These are phyloP conservation scores for Malus fusca DNA, from an alignment of 306 rosid species.

Conservation along the genomic window DNA sequence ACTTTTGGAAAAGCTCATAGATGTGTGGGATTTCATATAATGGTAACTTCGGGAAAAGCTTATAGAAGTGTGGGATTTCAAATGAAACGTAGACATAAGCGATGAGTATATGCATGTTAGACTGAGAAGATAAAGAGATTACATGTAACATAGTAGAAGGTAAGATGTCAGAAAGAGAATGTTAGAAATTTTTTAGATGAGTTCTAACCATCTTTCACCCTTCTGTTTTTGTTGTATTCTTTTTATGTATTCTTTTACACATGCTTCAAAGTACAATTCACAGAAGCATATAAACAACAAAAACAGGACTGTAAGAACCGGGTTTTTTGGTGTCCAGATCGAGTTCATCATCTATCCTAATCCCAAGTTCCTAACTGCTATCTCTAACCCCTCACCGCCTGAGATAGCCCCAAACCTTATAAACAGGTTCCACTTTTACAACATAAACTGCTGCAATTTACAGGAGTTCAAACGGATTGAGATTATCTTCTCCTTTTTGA, in stretches of 20 bases:
- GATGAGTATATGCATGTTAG: background rate
- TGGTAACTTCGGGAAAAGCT: background rate
- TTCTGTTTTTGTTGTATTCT: background rate
- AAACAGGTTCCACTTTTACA: background rate
- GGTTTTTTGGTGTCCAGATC: background rate
- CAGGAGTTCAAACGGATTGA: background rate
- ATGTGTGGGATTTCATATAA: background rate
- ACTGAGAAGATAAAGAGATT: background rate
- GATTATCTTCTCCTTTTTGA: background rate
- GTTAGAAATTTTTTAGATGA: background rate
- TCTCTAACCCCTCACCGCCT: background rate
- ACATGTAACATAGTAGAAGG: background rate
- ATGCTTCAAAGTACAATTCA: background rate
- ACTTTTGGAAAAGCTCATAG: background rate
- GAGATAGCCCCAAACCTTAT: background rate
- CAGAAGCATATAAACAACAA: background rate
- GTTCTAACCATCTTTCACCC: background rate
- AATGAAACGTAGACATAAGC: background rate
- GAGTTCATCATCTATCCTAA: background rate
- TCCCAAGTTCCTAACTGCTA: background rate
- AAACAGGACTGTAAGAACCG: background rate
- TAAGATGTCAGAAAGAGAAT: background rate
- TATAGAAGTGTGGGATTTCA: background rate
- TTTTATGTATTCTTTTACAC: background rate
- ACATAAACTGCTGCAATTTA: background rate